Conservation (phyloP, 495 filamentous ascomycete genomes). For the Neurospora sp. region DNA sequence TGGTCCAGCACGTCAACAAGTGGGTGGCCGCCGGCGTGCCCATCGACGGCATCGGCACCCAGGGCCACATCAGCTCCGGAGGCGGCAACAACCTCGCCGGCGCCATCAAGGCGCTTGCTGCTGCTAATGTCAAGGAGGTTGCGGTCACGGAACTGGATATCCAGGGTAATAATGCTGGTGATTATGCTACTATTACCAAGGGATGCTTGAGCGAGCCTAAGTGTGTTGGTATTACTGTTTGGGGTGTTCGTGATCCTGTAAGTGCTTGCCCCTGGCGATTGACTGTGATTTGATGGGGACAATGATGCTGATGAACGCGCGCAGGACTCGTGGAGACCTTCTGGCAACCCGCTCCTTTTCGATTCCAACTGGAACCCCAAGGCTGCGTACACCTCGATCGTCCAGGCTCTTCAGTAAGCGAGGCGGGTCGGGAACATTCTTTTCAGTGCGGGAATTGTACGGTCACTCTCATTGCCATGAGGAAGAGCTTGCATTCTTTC, state of each 20-base stretch:
- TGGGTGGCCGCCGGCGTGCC: constrained; percentile 56
- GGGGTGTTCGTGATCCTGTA: constrained; percentile 61
- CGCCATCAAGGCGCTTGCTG: constrained; percentile 48
- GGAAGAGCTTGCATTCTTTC: not conserved
- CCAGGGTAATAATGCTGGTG: constrained; percentile 42
- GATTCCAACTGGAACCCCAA: constrained; percentile 55
- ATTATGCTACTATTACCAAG: constrained; percentile 55
- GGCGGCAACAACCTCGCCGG: constrained; percentile 32
- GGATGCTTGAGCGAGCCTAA: constrained; percentile 53
- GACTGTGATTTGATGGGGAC: not conserved
- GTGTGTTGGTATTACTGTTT: constrained; percentile 68
- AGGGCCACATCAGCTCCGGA: constrained; percentile 50
- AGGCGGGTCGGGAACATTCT: too few species aligned
- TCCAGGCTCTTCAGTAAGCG: constrained; percentile 34
- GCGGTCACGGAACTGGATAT: constrained; percentile 62
- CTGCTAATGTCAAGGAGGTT: constrained; percentile 42
- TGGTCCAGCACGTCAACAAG: constrained; percentile 54
- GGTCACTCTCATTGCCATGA: not conserved
- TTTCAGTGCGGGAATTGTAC: too few species aligned
- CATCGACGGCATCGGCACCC: constrained; percentile 65
- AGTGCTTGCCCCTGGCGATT: constrained; percentile 9
- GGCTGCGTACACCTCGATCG: constrained; percentile 52
- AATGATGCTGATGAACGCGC: not conserved
- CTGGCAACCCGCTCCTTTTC: constrained; percentile 51
- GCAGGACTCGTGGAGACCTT: constrained; percentile 55